phyloP scores from a whole-genome alignment of 2,329 filamentous ascomycete genomes.

The Epichloe gansuensis region DNA sequence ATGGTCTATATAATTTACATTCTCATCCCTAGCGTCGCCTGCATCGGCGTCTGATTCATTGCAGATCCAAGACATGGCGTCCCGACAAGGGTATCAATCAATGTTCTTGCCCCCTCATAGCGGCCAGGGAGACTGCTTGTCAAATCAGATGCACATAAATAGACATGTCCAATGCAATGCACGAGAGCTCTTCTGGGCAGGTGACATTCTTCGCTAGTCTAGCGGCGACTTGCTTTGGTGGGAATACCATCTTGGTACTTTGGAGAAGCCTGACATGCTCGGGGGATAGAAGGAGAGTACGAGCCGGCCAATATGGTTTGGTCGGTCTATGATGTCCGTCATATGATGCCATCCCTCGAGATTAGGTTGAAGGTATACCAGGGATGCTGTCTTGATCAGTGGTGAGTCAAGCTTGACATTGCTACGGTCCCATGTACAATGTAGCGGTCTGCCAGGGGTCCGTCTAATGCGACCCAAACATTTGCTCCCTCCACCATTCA shows the following conservation, averaged over 20 bases:
- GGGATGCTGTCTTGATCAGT: background rate
- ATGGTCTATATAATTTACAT: background rate
- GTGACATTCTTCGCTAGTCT: conserved; percentile 2
- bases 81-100: background rate
- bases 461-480: background rate
- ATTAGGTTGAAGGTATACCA: background rate
- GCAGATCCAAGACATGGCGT: conserved; percentile 6
- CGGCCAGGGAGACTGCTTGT: background rate
- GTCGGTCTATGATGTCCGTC: background rate
- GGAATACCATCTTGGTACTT: background rate
- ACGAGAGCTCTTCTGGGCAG: conserved; percentile 4
- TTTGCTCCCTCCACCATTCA: background rate
- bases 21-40: background rate
- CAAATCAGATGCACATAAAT: background rate
- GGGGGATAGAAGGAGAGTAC: background rate
- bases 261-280: background rate
- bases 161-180: background rate
- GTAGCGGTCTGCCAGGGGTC: background rate
- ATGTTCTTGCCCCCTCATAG: background rate
- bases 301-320: background rate
- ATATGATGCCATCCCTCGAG: conserved; percentile 3
- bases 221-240: background rate
- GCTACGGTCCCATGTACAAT: too few species aligned
- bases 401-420: too few species aligned
- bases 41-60: background rate